Evolutionary conservation across 169 alveolate species (phyloP).

Genomic region (Eimeria acervulina): DNA sequence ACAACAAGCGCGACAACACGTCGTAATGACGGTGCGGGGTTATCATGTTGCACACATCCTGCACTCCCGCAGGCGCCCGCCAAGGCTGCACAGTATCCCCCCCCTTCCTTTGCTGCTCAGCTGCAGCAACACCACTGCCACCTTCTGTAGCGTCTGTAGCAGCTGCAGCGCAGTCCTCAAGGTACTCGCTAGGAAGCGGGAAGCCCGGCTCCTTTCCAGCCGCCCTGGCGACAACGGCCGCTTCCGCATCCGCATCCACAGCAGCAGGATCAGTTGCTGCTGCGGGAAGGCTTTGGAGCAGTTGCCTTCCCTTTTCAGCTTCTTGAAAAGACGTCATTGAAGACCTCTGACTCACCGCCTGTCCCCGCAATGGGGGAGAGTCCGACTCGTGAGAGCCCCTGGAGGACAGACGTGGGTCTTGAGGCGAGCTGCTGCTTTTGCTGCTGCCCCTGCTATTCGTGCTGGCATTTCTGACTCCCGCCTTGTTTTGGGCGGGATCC

Average conservation of each 20-base stretch:
- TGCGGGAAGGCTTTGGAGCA: not conserved
- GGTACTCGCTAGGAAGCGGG: not conserved
- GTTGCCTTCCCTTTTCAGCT: not conserved
- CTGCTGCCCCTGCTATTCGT: not conserved
- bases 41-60: conserved; percentile 81
- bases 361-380: conserved; percentile 23
- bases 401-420: not conserved
- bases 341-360: not conserved
- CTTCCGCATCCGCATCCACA: not conserved
- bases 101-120: not conserved
- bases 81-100: conserved; percentile 71
- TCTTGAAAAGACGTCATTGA: not conserved
- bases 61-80: conserved; percentile 85
- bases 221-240: not conserved
- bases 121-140: not conserved
- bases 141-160: not conserved
- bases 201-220: not conserved
- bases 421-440: not conserved
- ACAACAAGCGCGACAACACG: conserved; percentile 90
- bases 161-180: conserved; percentile 17
- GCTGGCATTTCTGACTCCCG: not conserved
- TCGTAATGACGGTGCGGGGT: conserved; percentile 85
- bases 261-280: conserved; percentile 12
- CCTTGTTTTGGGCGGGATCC: not conserved
- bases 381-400: not conserved